Evolutionary conservation across 345 rosid species (phyloP).

Genomic region (Salix brachista): DNA sequence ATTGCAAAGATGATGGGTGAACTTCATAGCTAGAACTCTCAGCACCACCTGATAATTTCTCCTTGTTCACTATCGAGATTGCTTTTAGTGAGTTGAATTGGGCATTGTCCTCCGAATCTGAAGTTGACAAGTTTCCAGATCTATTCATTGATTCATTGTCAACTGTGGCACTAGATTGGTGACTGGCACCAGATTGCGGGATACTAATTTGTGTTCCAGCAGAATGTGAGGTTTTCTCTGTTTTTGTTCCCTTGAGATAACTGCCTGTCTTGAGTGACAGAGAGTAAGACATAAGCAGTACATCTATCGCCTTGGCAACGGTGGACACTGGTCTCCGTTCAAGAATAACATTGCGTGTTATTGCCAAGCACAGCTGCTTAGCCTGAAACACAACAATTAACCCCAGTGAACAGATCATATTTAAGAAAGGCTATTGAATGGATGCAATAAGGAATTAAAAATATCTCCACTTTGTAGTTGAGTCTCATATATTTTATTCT

Average conservation of each 20-base stretch:
- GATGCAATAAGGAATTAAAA: not conserved
- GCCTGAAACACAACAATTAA: constrained; percentile 50
- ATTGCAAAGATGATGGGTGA: constrained; percentile 31
- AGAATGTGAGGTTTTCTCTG: constrained; percentile 41
- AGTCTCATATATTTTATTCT: not conserved
- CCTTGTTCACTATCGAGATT: constrained; percentile 38
- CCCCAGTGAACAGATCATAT: not conserved
- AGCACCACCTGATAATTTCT: constrained; percentile 26
- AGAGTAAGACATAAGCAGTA: constrained; percentile 68
- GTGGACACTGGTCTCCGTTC: constrained; percentile 80
- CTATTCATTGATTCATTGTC: constrained; percentile 33
- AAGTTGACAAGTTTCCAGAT: constrained; percentile 40
- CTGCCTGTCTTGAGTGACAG: constrained; percentile 61
- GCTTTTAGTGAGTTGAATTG: constrained; percentile 33
- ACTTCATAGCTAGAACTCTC: constrained; percentile 33
- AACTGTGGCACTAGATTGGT: constrained; percentile 23
- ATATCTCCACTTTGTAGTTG: not conserved
- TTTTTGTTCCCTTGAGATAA: constrained; percentile 56
- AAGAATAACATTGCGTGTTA: constrained; percentile 63
- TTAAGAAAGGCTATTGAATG: not conserved
- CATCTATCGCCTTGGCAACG: constrained; percentile 78
- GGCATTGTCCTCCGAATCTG: constrained; percentile 50
- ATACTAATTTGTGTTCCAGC: constrained; percentile 25
- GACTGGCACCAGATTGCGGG: constrained; percentile 28
- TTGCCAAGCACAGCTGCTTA: constrained; percentile 77